A percentile compares a stretch with the other conserved stretches of the same genome.
phyloP scores from a whole-genome alignment of 495 filamentous ascomycete species.

The Penicillium cinerascens region DNA sequence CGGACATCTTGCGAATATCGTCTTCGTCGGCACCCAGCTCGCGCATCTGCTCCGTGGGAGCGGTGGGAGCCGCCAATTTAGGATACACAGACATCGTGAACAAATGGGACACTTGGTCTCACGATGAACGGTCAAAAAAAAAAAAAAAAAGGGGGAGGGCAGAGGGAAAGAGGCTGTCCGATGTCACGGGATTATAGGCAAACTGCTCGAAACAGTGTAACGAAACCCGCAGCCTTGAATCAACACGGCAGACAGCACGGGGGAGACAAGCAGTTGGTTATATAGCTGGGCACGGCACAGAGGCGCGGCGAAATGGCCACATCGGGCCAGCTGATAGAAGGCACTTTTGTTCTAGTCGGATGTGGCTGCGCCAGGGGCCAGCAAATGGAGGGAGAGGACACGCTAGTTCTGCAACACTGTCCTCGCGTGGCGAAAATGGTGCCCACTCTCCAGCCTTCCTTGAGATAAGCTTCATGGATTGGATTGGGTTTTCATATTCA shows the following conservation, averaged over 20 bases:
- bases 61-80: not conserved
- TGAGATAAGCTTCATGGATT: not conserved
- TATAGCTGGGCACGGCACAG: not conserved
- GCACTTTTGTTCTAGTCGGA: not conserved
- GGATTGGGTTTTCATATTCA: not conserved
- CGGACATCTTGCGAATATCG: not conserved
- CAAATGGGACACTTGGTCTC: not conserved
- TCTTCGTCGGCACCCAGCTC: not conserved
- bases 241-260: not conserved
- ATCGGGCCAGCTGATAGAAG: not conserved
- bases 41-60: not conserved
- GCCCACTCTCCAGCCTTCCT: not conserved
- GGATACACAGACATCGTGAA: not conserved
- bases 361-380: not conserved
- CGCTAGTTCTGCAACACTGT: not conserved
- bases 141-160: too few relatives aligned
- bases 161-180: not conserved
- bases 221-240: not conserved
- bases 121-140: not conserved
- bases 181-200: too few relatives aligned
- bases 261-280: not conserved
- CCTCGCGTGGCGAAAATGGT: not conserved
- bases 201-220: too few relatives aligned
- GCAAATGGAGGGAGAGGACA: not conserved
- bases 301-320: not conserved